A percentile compares a stretch with the other conserved stretches of the same genome.
Evolutionary conservation across 352 stramenopile genomes (phyloP).

Genomic region (Globisporangium nodosum): DNA sequence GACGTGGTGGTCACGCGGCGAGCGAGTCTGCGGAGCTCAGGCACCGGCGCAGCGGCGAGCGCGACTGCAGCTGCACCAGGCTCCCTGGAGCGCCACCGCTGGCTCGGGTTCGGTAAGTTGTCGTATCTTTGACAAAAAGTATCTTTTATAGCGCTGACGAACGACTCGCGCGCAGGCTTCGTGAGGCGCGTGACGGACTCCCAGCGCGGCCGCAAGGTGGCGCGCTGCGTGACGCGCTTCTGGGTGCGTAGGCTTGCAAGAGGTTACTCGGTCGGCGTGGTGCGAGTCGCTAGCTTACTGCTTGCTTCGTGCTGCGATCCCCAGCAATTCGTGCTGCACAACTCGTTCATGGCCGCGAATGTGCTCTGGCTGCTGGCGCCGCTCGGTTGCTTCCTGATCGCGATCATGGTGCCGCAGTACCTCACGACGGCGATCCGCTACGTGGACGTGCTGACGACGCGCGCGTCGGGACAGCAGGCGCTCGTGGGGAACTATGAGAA

Average conservation of each 20-base stretch:
- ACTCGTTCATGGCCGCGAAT: constrained; percentile 73
- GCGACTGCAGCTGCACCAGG: constrained; percentile 1
- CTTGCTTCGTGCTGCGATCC: background rate
- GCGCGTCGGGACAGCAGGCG: constrained; percentile 22
- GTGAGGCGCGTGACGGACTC: constrained; percentile 3
- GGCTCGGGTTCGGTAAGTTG: constrained; percentile 6
- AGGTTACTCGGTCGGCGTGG: background rate
- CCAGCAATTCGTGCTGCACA: constrained; percentile 39
- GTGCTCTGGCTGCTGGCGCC: constrained; percentile 68
- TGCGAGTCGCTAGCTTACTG: background rate
- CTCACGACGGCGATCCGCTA: constrained; percentile 63
- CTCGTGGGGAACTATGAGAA: constrained; percentile 32
- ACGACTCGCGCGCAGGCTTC: constrained; percentile 1
- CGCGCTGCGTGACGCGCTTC: constrained; percentile 24
- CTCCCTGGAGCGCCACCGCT: constrained; percentile 6
- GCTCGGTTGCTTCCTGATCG: constrained; percentile 63
- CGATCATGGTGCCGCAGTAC: constrained; percentile 66
- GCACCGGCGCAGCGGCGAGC: background rate
- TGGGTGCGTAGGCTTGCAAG: constrained; percentile 21
- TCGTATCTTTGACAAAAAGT: background rate
- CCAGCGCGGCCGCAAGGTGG: constrained; percentile 18
- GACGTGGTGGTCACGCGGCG: background rate
- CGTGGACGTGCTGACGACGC: constrained; percentile 54
- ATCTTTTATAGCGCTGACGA: background rate
- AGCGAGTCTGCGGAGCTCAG: background rate